Base-by-base conservation (phyloP, 257 asterid species). In the Cynanchum wilfordii region DNA sequence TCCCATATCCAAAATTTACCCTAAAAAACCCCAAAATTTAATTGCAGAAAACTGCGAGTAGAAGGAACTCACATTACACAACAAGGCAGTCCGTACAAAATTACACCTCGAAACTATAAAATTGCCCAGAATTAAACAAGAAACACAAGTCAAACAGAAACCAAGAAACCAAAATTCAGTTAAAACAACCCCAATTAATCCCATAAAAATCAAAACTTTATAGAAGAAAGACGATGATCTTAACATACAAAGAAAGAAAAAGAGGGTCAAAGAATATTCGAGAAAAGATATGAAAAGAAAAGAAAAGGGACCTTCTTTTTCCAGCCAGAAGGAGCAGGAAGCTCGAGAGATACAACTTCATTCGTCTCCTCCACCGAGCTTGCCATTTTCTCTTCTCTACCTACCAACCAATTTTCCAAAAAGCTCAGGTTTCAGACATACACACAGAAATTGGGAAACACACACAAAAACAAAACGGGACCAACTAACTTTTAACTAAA, bases 271-370 rank as follows among this genome's bases (percentile, higher is more conserved):
- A 45, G 22, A 20, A 17, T 47, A n/a, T 1, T 5, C 13, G 10
- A 36, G 30, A 22, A 33, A 33, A 33, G 38, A 33, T n/a, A n/a
- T n/a, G 38, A 33, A 33, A 33, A 33, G 33, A 30, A 40, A 57
- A 33, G 29, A 49, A 54, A 42, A 20, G 27, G 5, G 25, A 83
- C 84, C 87, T 67, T 80, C 27, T 83, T 83, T 51, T 68, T 72
- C 87, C 87, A 83, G 36, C 82, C 82, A 33, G 77, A 12, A 68
- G 87, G 84, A 72, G 87, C 84, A 27, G 87, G 87, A 25, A 83
- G 83, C 45, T 83, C 87, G 55, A 83, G 8, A 57, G 77, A 63
- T 15, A 75, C 79, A 29, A 75, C 82, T 66, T 83, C 87, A 36
- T 75, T 69, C 68, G 24, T 72, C 36, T 73, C 80, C 77, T 81